Evolutionary conservation across 1,139 yeast genomes (phyloP).

Genomic region (Sugiyamaella xylanicola): DNA sequence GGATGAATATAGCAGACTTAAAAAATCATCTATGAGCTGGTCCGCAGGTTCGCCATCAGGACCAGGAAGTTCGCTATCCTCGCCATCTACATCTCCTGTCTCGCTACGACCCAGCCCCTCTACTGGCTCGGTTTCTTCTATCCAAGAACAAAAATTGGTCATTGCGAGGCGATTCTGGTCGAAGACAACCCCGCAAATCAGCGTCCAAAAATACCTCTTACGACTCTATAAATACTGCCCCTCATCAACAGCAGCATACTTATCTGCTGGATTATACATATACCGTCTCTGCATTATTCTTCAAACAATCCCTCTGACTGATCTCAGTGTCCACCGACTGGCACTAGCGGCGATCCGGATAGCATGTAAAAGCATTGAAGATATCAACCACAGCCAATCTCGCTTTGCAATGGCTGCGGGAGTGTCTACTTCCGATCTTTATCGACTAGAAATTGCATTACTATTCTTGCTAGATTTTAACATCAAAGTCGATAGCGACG

Average conservation of each 20-base stretch:
- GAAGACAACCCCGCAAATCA: slow-evolving; percentile 43
- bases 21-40: background rate
- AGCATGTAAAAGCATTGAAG: slow-evolving; percentile 56
- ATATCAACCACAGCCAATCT: slow-evolving; percentile 52
- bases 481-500: slow-evolving; percentile 39
- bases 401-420: slow-evolving; percentile 59
- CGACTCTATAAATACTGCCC: slow-evolving; percentile 50
- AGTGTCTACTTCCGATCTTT: slow-evolving; percentile 48
- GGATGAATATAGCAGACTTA: slow-evolving; percentile 9
- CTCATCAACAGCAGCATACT: slow-evolving; percentile 48
- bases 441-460: slow-evolving; percentile 52
- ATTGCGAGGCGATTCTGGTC: slow-evolving; percentile 45
- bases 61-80: background rate
- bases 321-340: slow-evolving; percentile 51
- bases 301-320: slow-evolving; percentile 44
- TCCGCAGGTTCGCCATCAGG: background rate
- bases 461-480: slow-evolving; percentile 46
- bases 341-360: slow-evolving; percentile 53
- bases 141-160: slow-evolving; percentile 27
- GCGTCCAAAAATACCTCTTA: slow-evolving; percentile 44
- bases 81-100: slow-evolving; percentile 11
- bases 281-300: slow-evolving; percentile 41
- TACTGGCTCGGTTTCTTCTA: slow-evolving; percentile 12
- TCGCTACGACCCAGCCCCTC: slow-evolving; percentile 13
- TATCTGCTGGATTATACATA: slow-evolving; percentile 45